Evolutionary conservation across 306 rosid genomes (phyloP), one percentile per base, ranked within the genome.

Genomic region (Argentina anserina): DNA sequence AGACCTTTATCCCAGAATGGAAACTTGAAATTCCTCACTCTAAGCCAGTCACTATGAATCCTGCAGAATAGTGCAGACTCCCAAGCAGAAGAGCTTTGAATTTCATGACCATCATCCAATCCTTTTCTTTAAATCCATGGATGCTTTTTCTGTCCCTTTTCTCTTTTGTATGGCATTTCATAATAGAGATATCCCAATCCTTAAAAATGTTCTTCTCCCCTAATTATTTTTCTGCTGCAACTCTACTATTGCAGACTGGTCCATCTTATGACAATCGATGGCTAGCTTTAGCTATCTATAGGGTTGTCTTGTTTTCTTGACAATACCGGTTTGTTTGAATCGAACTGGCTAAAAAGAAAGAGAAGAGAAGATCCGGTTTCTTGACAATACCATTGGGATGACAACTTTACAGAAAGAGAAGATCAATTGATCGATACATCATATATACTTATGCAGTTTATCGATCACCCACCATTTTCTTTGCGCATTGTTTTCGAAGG

Each of bases 41-140:
- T 50, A 85, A 78, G 79, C 84, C 83, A 80, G 72, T 70, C 85
- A 36, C 79, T 76, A 72, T 53, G 11, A 73, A 81, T 81, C 79
- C 28, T 49, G 42, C 88, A 33, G 85, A 84, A 78, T 88, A 73
- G 83, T 84, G 88, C 85, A 76, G 79, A 61, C 67, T 61, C 75
- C 80, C 84, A 79, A 78, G 82, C 71, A 66, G 65, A 52, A 52
- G 62, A 83, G 78, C 79, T 87, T 87, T 87, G 89, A 87, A 83
- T 83, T 85, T 80, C 4, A 81, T 77, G 81, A 73, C 84, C 65
- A 59, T 21, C 3, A n/a, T 8, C 40, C 65, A 59, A 61, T 26
- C 42, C 43, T 17, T 61, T 61, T 36, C 17, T 61, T 34, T 7
- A 31, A 31, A 33, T 61, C 42, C 39, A 53, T 26, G 12, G 63